phyloP scores from a whole-genome alignment of 2,329 filamentous ascomycete genomes.

The Aspergillus novofumigatus region DNA sequence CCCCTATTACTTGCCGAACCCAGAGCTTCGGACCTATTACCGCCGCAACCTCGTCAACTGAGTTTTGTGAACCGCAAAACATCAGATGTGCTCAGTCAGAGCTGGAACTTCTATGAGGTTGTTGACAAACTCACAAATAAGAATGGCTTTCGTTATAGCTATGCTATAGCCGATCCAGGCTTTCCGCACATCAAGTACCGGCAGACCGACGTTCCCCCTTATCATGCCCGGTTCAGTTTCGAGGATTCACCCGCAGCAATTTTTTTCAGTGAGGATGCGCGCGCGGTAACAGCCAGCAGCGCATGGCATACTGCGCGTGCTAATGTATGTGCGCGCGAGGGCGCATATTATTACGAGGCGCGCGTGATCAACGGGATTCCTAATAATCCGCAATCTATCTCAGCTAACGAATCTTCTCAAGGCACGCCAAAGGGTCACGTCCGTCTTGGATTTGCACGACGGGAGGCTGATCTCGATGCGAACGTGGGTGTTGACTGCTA shows the following conservation, averaged over 20 bases:
- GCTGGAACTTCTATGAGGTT: slow-evolving; percentile 42
- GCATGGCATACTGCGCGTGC: slow-evolving; percentile 88
- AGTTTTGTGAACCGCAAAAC: slow-evolving; percentile 33
- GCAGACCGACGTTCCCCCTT: slow-evolving; percentile 80
- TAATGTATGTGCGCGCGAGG: slow-evolving; percentile 86
- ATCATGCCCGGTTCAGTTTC: slow-evolving; percentile 80
- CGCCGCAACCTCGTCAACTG: slow-evolving; percentile 38
- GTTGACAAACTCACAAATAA: slow-evolving; percentile 58
- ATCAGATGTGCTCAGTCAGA: slow-evolving; percentile 32
- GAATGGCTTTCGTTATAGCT: slow-evolving; percentile 77
- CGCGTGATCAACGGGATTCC: slow-evolving; percentile 70
- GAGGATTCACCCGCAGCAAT: slow-evolving; percentile 86
- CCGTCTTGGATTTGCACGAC: slow-evolving; percentile 46
- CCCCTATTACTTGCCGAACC: slow-evolving; percentile 40
- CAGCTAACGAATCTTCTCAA: slow-evolving; percentile 19
- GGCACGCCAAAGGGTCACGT: slow-evolving; percentile 40
- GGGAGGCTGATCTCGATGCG: slow-evolving; percentile 45
- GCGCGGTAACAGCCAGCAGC: slow-evolving; percentile 81
- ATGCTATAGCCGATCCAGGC: slow-evolving; percentile 82
- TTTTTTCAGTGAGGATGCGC: slow-evolving; percentile 71
- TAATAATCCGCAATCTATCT: slow-evolving; percentile 18
- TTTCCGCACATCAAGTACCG: slow-evolving; percentile 91
- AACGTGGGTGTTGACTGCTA: slow-evolving; percentile 86
- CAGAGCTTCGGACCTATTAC: slow-evolving; percentile 33
- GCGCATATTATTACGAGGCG: slow-evolving; percentile 91